phyloP scores from a whole-genome alignment of 352 stramenopile genomes.

The Phytophthora citricola region DNA sequence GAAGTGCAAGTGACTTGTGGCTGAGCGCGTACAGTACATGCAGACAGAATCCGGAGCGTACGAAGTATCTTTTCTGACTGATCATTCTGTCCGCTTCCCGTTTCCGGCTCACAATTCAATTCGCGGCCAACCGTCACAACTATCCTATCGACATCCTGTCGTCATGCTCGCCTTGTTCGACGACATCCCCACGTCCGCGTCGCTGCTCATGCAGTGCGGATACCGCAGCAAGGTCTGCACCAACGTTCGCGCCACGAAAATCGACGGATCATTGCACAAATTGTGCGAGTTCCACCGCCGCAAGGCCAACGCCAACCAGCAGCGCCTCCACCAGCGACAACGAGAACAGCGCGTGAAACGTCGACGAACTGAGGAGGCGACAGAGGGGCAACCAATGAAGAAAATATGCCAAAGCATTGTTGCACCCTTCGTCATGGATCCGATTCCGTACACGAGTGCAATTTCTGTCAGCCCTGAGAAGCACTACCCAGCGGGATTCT shows the following conservation, averaged over 20 bases:
- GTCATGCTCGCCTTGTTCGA: background rate
- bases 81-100: background rate
- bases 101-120: background rate
- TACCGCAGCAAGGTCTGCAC: constrained; percentile 56
- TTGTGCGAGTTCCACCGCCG: constrained; percentile 62
- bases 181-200: background rate
- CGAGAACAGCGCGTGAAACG: constrained; percentile 4
- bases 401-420: background rate
- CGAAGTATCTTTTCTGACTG: background rate
- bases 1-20: no score
- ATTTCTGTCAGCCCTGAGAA: no score
- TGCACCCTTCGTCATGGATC: background rate
- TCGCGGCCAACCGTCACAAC: no score
- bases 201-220: constrained; percentile 10
- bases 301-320: constrained; percentile 63
- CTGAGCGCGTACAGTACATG: background rate
- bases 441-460: no score
- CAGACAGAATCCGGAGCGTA: background rate
- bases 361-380: background rate
- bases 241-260: constrained; percentile 48
- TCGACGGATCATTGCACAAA: constrained; percentile 56
- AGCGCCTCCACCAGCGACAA: constrained; percentile 47
- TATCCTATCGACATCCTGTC: background rate
- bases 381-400: background rate
- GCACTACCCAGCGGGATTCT: no score